phyloP scores from a whole-genome alignment of 495 filamentous ascomycete genomes.

The Daldinia concentrica region DNA sequence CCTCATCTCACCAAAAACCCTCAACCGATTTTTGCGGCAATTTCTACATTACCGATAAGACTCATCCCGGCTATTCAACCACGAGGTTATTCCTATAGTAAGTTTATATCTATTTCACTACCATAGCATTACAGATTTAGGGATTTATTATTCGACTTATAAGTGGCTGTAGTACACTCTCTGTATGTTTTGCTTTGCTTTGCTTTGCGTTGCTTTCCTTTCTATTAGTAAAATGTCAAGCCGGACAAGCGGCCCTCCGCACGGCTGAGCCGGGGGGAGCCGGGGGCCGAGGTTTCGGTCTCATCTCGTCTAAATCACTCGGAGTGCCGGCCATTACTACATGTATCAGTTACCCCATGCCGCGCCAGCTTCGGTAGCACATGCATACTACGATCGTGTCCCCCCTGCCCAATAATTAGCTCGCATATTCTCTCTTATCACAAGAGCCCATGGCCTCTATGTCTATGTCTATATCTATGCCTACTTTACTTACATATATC shows the following conservation, averaged over 20 bases:
- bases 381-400: neutral
- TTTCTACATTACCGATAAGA: conserved; percentile 24
- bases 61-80: neutral
- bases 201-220: conserved; percentile 3
- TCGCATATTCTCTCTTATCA: conserved; percentile 1
- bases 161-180: conserved; percentile 4
- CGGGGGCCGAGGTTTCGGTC: conserved; percentile 35
- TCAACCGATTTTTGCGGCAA: conserved; percentile 35
- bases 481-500: neutral
- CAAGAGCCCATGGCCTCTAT: neutral
- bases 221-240: neutral
- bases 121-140: no score
- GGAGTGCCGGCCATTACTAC: conserved; percentile 38
- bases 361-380: conserved; percentile 14
- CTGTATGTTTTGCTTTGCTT: conserved; percentile 1
- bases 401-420: neutral
- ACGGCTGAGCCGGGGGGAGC: conserved; percentile 23
- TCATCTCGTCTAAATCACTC: conserved; percentile 20
- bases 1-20: conserved; percentile 30
- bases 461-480: neutral
- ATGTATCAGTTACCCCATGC: conserved; percentile 19
- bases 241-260: conserved; percentile 27
- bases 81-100: conserved; percentile 14
- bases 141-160: neutral
- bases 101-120: conserved; percentile 27